phyloP scores from a whole-genome alignment of 805 yeast species.

The Pichia heedii region DNA sequence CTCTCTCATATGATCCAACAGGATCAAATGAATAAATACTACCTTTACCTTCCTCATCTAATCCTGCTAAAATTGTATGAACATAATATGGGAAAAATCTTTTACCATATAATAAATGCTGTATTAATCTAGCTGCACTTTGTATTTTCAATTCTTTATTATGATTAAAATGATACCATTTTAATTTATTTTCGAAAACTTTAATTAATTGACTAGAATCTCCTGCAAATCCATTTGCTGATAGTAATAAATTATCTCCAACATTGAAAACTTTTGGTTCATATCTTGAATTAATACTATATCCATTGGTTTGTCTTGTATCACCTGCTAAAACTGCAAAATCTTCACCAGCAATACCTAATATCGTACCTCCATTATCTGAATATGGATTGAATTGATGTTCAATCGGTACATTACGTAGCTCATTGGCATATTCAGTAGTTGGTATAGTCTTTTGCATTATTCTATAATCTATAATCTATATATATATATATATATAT shows the following conservation, averaged over 20 bases:
- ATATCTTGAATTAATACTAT: slow-evolving; percentile 84
- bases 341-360: slow-evolving; percentile 97
- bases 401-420: slow-evolving; percentile 60
- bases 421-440: slow-evolving; percentile 57
- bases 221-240: slow-evolving; percentile 95
- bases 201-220: slow-evolving; percentile 83
- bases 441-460: slow-evolving; percentile 10
- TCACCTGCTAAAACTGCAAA: slow-evolving; percentile 97
- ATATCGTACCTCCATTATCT: slow-evolving; percentile 93
- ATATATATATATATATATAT: too few species aligned
- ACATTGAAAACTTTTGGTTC: slow-evolving; percentile 84
- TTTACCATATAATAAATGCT: slow-evolving; percentile 83
- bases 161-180: slow-evolving; percentile 92
- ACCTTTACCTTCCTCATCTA: slow-evolving; percentile 87
- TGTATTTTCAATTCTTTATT: slow-evolving; percentile 58
- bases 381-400: slow-evolving; percentile 89
- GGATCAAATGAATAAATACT: slow-evolving; percentile 96
- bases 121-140: slow-evolving; percentile 84
- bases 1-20: slow-evolving; percentile 95
- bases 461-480: too few species aligned
- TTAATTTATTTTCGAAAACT: slow-evolving; percentile 56
- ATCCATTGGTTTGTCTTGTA: slow-evolving; percentile 94
- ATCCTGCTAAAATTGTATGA: slow-evolving; percentile 88
- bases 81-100: slow-evolving; percentile 96
- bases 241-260: slow-evolving; percentile 79